A percentile compares a stretch with the other conserved stretches of the same genome.
Conservation (phyloP, 305 asterid genomes). For the Solanum hybrid region DNA sequence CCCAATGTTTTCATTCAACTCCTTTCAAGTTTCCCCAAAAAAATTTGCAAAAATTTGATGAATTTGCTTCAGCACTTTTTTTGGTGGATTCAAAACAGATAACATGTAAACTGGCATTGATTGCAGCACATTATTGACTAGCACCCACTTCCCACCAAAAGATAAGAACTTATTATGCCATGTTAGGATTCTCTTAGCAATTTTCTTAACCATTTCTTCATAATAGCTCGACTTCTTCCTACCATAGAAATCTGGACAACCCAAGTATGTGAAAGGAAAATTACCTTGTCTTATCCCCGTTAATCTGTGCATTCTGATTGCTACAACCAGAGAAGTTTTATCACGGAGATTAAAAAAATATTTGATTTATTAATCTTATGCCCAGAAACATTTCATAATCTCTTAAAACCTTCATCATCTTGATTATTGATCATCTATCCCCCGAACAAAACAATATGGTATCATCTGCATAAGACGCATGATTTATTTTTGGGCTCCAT, state of each 20-base stretch:
- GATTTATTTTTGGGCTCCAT: not conserved
- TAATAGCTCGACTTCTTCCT: no score
- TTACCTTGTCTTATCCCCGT: not conserved
- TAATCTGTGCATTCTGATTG: not conserved
- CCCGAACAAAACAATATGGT: not conserved
- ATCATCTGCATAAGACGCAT: not conserved
- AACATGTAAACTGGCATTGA: not conserved
- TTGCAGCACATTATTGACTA: not conserved
- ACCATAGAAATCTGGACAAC: not conserved
- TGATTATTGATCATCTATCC: not conserved
- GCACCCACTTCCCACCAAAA: not conserved
- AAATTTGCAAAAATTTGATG: not conserved
- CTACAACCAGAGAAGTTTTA: not conserved
- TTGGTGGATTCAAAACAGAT: not conserved
- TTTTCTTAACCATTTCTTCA: not conserved
- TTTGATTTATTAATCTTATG: not conserved
- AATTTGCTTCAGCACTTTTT: not conserved
- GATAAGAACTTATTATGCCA: not conserved
- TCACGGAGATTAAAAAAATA: not conserved
- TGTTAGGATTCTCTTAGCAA: not conserved
- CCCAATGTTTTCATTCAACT: not conserved
- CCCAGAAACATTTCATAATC: not conserved
- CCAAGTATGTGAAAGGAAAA: not conserved
- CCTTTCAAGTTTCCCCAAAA: no score
- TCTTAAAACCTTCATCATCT: not conserved